Percentiles rank a stretch among this genome's conserved stretches.
These are phyloP conservation scores for Phytophthora palmivora DNA, from an alignment of 352 stramenopile genomes.

Conservation along the genomic window DNA sequence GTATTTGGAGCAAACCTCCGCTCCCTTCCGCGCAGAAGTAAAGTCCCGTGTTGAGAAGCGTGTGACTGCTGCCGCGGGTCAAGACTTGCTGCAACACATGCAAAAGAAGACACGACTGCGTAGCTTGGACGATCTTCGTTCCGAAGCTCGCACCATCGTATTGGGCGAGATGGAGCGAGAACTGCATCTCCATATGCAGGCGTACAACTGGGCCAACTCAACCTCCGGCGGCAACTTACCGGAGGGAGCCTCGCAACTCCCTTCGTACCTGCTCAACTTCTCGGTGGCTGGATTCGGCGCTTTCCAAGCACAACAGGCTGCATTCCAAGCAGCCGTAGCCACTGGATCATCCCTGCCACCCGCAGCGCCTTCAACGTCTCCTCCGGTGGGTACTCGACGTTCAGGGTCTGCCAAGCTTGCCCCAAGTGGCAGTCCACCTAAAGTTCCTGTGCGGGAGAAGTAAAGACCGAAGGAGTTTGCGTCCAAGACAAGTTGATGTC, in stretches of 20 bases:
- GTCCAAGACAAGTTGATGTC: conserved; percentile 14
- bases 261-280: conserved; percentile 67
- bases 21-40: conserved; percentile 70
- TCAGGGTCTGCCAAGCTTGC: conserved; percentile 14
- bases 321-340: conserved; percentile 48
- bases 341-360: conserved; percentile 26
- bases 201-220: conserved; percentile 67
- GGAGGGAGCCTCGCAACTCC: conserved; percentile 41
- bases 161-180: conserved; percentile 78
- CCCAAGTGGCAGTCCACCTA: conserved; percentile 25
- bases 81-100: conserved; percentile 85
- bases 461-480: conserved; percentile 22
- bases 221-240: conserved; percentile 26
- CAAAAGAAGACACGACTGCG: conserved; percentile 84
- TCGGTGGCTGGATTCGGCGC: conserved; percentile 62
- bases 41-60: conserved; percentile 81
- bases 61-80: conserved; percentile 70
- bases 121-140: conserved; percentile 70
- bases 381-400: conserved; percentile 21
- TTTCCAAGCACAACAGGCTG: conserved; percentile 64
- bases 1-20: conserved; percentile 79
- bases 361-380: conserved; percentile 31
- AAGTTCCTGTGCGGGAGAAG: conserved; percentile 19
- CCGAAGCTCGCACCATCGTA: conserved; percentile 67
- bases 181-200: conserved; percentile 76